Conservation (phyloP, 2,329 filamentous ascomycete genomes). For the Ilyonectria mors-panacis region DNA sequence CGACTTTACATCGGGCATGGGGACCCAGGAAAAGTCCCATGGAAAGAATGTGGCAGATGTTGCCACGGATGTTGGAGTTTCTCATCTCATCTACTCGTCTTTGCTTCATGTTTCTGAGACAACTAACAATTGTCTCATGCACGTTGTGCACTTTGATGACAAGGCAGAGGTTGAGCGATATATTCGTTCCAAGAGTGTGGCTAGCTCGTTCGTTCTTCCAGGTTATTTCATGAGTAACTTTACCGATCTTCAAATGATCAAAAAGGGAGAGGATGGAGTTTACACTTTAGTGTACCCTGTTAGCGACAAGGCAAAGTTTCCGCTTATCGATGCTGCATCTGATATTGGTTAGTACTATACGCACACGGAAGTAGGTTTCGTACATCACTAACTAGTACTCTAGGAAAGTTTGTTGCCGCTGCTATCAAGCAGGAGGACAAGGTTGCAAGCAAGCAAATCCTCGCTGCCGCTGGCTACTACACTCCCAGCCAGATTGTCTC, state of each 20-base stretch:
- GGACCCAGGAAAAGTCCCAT: no score
- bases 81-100: conserved; percentile 64
- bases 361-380: rapidly evolving
- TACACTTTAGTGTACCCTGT: conserved; percentile 49
- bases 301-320: conserved; percentile 52
- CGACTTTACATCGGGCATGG: no score
- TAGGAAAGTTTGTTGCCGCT: conserved; percentile 54
- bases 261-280: conserved; percentile 48
- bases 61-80: conserved; percentile 48
- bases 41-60: no score
- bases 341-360: conserved; percentile 58
- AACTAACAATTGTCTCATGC: conserved; percentile 54
- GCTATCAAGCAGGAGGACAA: conserved; percentile 50
- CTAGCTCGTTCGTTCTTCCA: conserved; percentile 65
- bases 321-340: conserved; percentile 54
- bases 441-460: conserved; percentile 51
- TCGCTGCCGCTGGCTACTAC: conserved; percentile 55
- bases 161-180: conserved; percentile 71
- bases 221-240: conserved; percentile 70
- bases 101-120: conserved; percentile 57
- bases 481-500: conserved; percentile 50
- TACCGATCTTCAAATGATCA: conserved; percentile 35
- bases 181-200: conserved; percentile 64
- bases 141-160: conserved; percentile 67
- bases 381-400: neutral